Conservation (phyloP, 2,329 filamentous ascomycete genomes). For the Penicillium expansum region DNA sequence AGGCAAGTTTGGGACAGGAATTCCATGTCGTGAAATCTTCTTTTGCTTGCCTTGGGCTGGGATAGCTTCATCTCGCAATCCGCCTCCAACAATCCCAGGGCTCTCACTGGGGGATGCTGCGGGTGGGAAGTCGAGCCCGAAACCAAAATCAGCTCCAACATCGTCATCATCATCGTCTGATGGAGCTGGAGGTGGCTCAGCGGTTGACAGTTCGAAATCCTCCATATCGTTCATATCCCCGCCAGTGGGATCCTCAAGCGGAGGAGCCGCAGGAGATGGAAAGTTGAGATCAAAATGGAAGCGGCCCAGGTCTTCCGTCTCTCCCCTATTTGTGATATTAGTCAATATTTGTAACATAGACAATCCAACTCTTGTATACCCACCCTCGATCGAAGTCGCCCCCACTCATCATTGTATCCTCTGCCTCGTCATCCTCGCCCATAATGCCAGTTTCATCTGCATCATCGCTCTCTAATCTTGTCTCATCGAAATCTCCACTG, state of each 20-base stretch:
- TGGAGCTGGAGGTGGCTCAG: slow-evolving; percentile 26
- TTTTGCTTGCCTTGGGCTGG: slow-evolving; percentile 48
- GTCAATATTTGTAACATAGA: slow-evolving; percentile 17
- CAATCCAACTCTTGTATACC: slow-evolving; percentile 15
- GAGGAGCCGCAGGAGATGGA: slow-evolving; percentile 35
- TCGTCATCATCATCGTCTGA: slow-evolving; percentile 25
- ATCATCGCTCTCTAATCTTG: slow-evolving; percentile 44
- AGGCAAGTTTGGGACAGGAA: slow-evolving; percentile 73
- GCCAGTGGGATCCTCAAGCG: slow-evolving; percentile 31
- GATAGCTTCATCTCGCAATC: slow-evolving; percentile 34
- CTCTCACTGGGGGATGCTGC: slow-evolving; percentile 32
- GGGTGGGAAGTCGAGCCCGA: slow-evolving; percentile 32
- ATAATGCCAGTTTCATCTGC: slow-evolving; percentile 41
- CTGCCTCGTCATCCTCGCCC: slow-evolving; percentile 34
- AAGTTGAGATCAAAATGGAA: slow-evolving; percentile 44
- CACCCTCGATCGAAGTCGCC: slow-evolving; percentile 42
- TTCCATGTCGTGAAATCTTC: slow-evolving; percentile 66
- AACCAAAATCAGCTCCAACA: slow-evolving; percentile 31
- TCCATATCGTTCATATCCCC: slow-evolving; percentile 36
- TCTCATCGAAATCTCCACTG: slow-evolving; percentile 53
- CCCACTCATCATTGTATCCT: slow-evolving; percentile 39
- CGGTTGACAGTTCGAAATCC: slow-evolving; percentile 34
- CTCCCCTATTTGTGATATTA: slow-evolving; percentile 36
- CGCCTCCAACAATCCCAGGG: slow-evolving; percentile 35
- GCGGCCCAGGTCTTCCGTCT: slow-evolving; percentile 44